Evolutionary conservation across 2,329 filamentous ascomycete species (phyloP).

Genomic region (Botrytis pseudocinerea): DNA sequence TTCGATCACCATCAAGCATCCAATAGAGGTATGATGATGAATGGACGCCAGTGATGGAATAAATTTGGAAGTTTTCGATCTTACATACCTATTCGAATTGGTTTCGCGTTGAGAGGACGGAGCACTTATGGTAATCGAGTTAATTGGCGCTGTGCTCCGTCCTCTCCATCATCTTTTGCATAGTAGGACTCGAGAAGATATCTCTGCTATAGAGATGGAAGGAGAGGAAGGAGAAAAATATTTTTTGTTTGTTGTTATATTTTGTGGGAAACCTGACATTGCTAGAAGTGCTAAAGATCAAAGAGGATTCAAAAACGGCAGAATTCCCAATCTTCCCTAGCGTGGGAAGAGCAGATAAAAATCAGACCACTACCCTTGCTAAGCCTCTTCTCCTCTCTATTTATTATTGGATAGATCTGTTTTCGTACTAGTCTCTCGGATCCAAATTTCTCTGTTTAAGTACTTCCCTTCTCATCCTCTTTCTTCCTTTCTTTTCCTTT

Average conservation of each 20-base stretch:
- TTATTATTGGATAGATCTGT: neutral
- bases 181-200: neutral
- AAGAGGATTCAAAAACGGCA: neutral
- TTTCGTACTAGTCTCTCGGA: neutral
- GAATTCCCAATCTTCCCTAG: neutral
- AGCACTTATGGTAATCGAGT: neutral
- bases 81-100: neutral
- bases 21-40: too few relatives aligned
- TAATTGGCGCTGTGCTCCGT: neutral
- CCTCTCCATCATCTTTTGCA: neutral
- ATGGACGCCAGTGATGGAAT: neutral
- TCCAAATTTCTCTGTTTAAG: neutral
- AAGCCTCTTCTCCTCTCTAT: neutral
- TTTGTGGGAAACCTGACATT: neutral
- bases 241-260: neutral
- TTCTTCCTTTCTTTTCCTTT: neutral
- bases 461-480: neutral
- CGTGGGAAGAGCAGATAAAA: neutral
- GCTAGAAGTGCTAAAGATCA: too few relatives aligned
- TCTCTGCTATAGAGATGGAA: neutral
- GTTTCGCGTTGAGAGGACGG: neutral
- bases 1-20: neutral
- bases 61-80: neutral
- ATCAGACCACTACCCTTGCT: constrained; percentile 5
- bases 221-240: too few relatives aligned